Conservation (phyloP, 768 basidiomycete species). For the Gymnopilus dilepis region DNA sequence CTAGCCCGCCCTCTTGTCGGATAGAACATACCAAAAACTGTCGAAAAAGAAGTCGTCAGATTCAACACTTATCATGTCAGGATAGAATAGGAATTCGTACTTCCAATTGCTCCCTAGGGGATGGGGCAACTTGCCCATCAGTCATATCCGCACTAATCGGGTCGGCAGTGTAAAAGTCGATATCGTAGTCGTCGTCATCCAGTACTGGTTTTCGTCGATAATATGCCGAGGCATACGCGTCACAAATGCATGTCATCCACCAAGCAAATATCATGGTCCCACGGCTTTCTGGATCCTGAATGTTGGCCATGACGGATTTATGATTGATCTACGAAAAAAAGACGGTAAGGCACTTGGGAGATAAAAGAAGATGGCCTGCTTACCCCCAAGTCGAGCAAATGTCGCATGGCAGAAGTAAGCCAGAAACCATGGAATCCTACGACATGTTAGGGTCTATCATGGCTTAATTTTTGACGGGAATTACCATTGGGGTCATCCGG, state of each 20-base stretch:
- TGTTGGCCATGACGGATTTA: slow-evolving; percentile 75
- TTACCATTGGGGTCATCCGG: slow-evolving; percentile 74
- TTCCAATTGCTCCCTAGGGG: slow-evolving; percentile 81
- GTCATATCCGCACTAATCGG: slow-evolving; percentile 54
- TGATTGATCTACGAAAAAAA: slow-evolving; percentile 70
- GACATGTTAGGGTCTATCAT: slow-evolving; percentile 23
- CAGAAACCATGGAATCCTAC: slow-evolving; percentile 87
- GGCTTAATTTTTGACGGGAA: slow-evolving; percentile 18
- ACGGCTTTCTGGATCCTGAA: slow-evolving; percentile 74
- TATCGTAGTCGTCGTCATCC: slow-evolving; percentile 90
- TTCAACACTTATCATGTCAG: neutral
- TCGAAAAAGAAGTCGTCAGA: slow-evolving; percentile 5
- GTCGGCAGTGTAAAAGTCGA: slow-evolving; percentile 84
- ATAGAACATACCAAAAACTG: slow-evolving; percentile 68
- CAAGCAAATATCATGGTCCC: slow-evolving; percentile 91
- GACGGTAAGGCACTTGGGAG: slow-evolving; percentile 8
- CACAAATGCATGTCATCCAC: slow-evolving; percentile 91
- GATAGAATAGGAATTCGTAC: slow-evolving; percentile 40
- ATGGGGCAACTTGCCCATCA: slow-evolving; percentile 56
- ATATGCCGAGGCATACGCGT: slow-evolving; percentile 84
- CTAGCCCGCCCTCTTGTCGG: slow-evolving; percentile 15
- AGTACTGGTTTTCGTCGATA: slow-evolving; percentile 85
- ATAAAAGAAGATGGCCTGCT: slow-evolving; percentile 27
- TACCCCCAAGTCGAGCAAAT: slow-evolving; percentile 79
- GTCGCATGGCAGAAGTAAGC: slow-evolving; percentile 78